Conservation (phyloP, 441 rosid species). For the Viola pubescens region DNA sequence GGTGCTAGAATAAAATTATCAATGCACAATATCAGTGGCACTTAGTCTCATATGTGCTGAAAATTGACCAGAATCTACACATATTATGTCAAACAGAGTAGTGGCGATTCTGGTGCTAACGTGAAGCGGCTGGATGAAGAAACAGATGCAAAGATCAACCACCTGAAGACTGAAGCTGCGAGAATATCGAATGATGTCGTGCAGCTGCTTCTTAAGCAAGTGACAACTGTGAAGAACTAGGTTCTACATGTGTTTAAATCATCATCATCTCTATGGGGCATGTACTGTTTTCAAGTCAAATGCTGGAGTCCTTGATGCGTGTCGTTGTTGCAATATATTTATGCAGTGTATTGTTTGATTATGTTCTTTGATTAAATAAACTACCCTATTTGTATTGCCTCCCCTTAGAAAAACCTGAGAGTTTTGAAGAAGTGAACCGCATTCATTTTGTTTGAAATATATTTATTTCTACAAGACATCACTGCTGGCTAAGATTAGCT, state of each 20-base stretch:
- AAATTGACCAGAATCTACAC: slow-evolving; percentile 9
- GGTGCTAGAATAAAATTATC: neutral
- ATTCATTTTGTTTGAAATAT: no score
- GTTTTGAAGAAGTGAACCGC: no score
- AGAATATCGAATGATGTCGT: slow-evolving; percentile 60
- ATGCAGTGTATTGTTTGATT: slow-evolving; percentile 13
- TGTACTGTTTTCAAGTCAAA: neutral
- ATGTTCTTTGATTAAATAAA: slow-evolving; percentile 16
- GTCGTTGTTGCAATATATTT: slow-evolving; percentile 11
- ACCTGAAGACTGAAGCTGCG: slow-evolving; percentile 48
- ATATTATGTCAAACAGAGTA: slow-evolving; percentile 40
- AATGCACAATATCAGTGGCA: neutral
- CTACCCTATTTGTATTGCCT: neutral
- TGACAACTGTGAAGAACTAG: slow-evolving; percentile 64
- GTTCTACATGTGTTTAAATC: slow-evolving; percentile 5
- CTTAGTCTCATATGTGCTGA: neutral
- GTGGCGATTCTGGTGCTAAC: slow-evolving; percentile 81
- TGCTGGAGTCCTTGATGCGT: slow-evolving; percentile 7
- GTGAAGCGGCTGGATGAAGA: slow-evolving; percentile 87
- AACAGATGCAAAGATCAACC: slow-evolving; percentile 59
- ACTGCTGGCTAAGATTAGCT: neutral
- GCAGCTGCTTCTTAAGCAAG: slow-evolving; percentile 64
- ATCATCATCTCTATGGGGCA: neutral
- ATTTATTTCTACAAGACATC: no score
- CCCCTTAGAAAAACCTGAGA: neutral